Conservation (phyloP, 345 rosid genomes). For the Salix caprea region DNA sequence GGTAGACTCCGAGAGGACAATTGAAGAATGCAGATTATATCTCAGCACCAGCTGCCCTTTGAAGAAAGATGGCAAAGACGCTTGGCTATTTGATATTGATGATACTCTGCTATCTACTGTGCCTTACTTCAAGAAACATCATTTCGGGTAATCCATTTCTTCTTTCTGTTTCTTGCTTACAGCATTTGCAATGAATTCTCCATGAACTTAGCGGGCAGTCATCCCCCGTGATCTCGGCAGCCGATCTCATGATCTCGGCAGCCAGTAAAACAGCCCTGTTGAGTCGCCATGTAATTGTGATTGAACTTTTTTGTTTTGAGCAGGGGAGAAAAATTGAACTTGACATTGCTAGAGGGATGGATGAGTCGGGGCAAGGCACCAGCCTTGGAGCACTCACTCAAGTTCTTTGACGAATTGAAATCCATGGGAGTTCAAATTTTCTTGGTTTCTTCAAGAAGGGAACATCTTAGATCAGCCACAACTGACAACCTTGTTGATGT, state of each 20-base stretch:
- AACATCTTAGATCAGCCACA: constrained; percentile 5
- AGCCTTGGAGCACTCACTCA: not conserved
- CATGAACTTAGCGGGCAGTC: too few relatives aligned
- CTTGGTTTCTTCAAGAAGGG: constrained; percentile 3
- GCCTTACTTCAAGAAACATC: not conserved
- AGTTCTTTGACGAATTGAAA: not conserved
- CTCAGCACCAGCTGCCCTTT: not conserved
- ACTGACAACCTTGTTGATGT: not conserved
- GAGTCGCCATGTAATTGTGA: not conserved
- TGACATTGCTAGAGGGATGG: not conserved
- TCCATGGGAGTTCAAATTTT: not conserved
- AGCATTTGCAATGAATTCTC: too few relatives aligned
- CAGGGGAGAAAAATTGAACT: constrained; percentile 2
- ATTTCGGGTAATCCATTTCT: not conserved
- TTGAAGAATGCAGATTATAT: not conserved
- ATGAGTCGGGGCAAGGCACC: not conserved
- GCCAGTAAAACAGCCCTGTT: too few relatives aligned
- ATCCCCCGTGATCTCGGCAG: too few relatives aligned
- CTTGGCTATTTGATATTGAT: not conserved
- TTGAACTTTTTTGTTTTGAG: not conserved
- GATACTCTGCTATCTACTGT: not conserved
- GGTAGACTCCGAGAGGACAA: not conserved
- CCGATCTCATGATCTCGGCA: too few relatives aligned
- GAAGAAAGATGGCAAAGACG: not conserved
- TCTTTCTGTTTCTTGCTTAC: not conserved